A percentile compares a stretch with the other conserved stretches of the same genome.
phyloP scores from a whole-genome alignment of 176 grass and related monocot species.

The Olyra latifolia region DNA sequence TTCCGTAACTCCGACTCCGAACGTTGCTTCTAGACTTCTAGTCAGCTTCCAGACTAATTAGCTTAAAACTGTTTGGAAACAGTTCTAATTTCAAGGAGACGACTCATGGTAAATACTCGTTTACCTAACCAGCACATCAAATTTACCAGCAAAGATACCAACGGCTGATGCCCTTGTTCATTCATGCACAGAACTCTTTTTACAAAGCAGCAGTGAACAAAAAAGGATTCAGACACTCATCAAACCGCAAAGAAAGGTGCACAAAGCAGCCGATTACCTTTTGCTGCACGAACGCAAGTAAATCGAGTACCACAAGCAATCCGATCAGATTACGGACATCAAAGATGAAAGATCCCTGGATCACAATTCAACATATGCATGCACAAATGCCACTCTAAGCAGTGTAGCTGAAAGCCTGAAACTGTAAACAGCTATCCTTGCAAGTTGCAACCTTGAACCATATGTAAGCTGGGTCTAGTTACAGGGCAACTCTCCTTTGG shows the following conservation, averaged over 20 bases:
- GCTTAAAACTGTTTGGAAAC: neutral
- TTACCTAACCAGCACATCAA: neutral
- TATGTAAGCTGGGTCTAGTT: slow-evolving; percentile 54
- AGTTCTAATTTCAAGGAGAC: neutral
- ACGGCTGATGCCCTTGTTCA: neutral
- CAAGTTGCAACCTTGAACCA: neutral
- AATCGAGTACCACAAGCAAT: neutral
- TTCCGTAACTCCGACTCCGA: neutral
- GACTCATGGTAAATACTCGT: neutral
- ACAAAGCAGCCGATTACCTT: neutral
- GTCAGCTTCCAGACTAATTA: neutral
- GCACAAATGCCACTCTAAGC: neutral
- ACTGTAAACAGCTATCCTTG: neutral
- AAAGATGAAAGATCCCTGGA: neutral
- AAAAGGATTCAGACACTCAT: slow-evolving; percentile 4
- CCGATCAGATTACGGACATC: neutral
- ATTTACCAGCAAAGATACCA: neutral
- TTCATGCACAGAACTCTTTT: neutral
- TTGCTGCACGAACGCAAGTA: neutral
- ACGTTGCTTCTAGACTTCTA: neutral
- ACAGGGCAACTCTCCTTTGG: slow-evolving; percentile 82
- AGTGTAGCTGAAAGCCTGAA: slow-evolving; percentile 19
- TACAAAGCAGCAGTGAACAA: neutral
- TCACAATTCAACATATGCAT: neutral
- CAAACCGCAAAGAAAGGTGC: neutral